Conservation (phyloP, 805 yeast genomes). For the Candida saitoana region DNA sequence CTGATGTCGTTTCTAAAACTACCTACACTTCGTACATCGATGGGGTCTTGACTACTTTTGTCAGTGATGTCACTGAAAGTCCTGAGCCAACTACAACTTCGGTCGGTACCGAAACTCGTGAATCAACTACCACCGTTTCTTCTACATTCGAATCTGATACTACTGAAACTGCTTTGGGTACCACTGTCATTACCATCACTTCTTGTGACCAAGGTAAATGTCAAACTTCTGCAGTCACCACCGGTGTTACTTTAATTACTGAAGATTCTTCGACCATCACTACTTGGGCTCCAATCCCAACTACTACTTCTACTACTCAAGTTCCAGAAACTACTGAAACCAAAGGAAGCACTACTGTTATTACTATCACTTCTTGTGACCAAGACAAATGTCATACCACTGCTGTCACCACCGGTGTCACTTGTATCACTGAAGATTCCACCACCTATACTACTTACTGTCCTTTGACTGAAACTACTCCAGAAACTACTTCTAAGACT, state of each 20-base stretch:
- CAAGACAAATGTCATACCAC: slow-evolving; percentile 26
- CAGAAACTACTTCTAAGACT: background rate
- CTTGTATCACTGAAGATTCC: slow-evolving; percentile 16
- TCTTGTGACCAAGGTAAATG: slow-evolving; percentile 26
- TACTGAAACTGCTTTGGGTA: slow-evolving; percentile 13
- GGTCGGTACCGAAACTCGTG: too few species aligned
- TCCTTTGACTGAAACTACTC: slow-evolving; percentile 8
- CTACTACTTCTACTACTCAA: slow-evolving; percentile 7
- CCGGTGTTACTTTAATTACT: slow-evolving; percentile 23
- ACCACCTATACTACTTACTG: slow-evolving; percentile 21
- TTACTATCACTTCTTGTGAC: slow-evolving; percentile 37
- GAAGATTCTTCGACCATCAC: slow-evolving; percentile 36
- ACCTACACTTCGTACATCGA: slow-evolving; percentile 36
- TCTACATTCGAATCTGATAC: slow-evolving; percentile 2
- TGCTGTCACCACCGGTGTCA: slow-evolving; percentile 32
- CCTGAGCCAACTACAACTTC: slow-evolving; percentile 19
- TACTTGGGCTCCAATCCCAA: slow-evolving; percentile 30
- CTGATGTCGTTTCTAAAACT: slow-evolving; percentile 22
- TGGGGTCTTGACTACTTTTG: slow-evolving; percentile 31
- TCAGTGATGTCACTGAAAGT: slow-evolving; percentile 12
- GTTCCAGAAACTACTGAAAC: slow-evolving; percentile 10
- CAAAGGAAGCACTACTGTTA: slow-evolving; percentile 20
- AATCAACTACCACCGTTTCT: background rate
- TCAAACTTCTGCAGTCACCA: slow-evolving; percentile 17
- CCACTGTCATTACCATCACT: slow-evolving; percentile 26